These are phyloP conservation scores for Pestalotiopsis sp. DNA, from an alignment of 2,329 filamentous ascomycete species.

Conservation along the genomic window DNA sequence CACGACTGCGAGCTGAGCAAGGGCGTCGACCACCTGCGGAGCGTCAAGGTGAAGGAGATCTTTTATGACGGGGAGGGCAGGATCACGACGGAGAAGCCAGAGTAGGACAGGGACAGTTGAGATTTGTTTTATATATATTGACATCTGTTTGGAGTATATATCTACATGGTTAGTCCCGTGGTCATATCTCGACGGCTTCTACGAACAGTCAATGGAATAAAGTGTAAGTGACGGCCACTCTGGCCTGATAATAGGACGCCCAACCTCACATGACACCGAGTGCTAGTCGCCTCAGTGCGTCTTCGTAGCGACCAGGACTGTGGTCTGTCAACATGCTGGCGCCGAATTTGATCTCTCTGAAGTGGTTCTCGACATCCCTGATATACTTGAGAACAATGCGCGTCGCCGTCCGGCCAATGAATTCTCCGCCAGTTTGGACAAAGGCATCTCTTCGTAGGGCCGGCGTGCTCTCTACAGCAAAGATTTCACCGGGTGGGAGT, in stretches of 20 bases:
- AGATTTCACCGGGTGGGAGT: constrained; percentile 76
- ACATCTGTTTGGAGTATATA: neutral
- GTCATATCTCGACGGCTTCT: too few species aligned
- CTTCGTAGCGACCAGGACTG: constrained; percentile 74
- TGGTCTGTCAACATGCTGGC: constrained; percentile 77
- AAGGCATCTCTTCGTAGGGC: constrained; percentile 72
- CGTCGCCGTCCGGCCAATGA: constrained; percentile 67
- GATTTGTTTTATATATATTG: constrained; percentile 18
- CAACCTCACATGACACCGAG: constrained; percentile 42
- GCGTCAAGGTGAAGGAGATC: constrained; percentile 76
- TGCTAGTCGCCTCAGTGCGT: constrained; percentile 63
- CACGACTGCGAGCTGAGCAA: constrained; percentile 72
- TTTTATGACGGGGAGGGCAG: constrained; percentile 69
- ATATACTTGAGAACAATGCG: constrained; percentile 73
- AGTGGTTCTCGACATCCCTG: constrained; percentile 69
- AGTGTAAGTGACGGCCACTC: too few species aligned
- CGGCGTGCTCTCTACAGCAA: constrained; percentile 68
- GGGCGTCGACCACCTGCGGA: constrained; percentile 71
- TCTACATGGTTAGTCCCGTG: too few species aligned
- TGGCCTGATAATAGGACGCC: neutral
- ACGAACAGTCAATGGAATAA: too few species aligned
- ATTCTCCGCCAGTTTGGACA: constrained; percentile 44
- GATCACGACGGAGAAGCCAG: constrained; percentile 51
- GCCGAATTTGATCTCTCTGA: constrained; percentile 72
- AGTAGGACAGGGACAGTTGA: constrained; percentile 17